Evolutionary conservation across 176 grass and related monocot genomes (phyloP).

Genomic region (Chloris gayana): DNA sequence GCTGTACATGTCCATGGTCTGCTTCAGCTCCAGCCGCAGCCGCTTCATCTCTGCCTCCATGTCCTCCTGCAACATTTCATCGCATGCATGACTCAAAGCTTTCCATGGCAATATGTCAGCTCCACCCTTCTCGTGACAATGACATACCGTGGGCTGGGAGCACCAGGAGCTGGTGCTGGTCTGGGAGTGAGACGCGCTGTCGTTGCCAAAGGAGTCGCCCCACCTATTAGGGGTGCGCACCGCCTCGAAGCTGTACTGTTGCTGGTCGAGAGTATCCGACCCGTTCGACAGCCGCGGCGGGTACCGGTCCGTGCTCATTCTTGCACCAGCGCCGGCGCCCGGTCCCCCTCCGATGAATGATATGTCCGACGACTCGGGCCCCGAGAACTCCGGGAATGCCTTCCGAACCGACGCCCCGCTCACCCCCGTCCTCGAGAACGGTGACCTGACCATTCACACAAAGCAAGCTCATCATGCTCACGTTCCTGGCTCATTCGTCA

Average conservation of each 20-base stretch:
- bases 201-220: constrained; percentile 61
- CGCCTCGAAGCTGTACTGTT: constrained; percentile 79
- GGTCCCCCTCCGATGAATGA: constrained; percentile 64
- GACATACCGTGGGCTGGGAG: constrained; percentile 51
- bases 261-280: constrained; percentile 52
- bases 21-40: constrained; percentile 80
- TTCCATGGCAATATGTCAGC: too few species aligned
- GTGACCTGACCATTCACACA: constrained; percentile 56
- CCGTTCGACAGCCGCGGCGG: constrained; percentile 59
- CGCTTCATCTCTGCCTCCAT: constrained; percentile 94
- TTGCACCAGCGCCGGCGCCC: constrained; percentile 16
- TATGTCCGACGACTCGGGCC: constrained; percentile 72
- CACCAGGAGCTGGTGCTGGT: constrained; percentile 62
- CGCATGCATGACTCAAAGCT: background rate
- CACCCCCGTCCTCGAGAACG: constrained; percentile 48
- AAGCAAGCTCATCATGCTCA: background rate
- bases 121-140: too few species aligned
- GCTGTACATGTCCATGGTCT: constrained; percentile 99
- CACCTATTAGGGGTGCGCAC: constrained; percentile 40
- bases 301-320: constrained; percentile 61
- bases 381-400: constrained; percentile 51
- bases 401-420: constrained; percentile 41
- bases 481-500: background rate
- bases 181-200: constrained; percentile 66
- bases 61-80: constrained; percentile 61